Conservation (phyloP, 2,329 filamentous ascomycete species). For the Helminthosporium solani region DNA sequence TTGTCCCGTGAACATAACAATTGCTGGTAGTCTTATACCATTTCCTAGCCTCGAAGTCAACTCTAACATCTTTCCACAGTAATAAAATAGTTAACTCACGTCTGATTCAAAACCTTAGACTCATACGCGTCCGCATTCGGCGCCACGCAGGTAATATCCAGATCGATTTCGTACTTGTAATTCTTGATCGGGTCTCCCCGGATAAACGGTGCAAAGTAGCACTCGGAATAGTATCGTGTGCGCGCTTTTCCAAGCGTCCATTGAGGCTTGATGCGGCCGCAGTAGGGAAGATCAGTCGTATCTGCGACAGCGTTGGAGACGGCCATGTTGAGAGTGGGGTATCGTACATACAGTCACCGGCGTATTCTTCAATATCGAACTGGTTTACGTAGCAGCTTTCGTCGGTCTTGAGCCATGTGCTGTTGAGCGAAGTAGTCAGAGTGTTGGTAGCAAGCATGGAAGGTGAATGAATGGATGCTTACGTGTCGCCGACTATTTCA, state of each 20-base stretch:
- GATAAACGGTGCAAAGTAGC: conserved; percentile 3
- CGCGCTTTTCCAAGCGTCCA: not conserved
- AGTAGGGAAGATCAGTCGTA: conserved; percentile 8
- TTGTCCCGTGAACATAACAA: conserved; percentile 9
- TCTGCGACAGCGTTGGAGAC: not conserved
- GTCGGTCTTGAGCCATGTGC: conserved; percentile 9
- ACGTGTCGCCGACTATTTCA: conserved; percentile 8
- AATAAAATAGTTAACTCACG: not conserved
- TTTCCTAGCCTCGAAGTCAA: not conserved
- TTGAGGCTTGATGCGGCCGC: conserved; percentile 2
- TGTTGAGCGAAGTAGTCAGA: not conserved
- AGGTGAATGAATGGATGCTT: not conserved
- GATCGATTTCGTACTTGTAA: conserved; percentile 8
- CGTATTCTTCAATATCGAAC: conserved; percentile 7
- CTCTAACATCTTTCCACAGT: not conserved
- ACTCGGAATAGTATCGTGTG: conserved; percentile 7
- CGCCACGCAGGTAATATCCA: conserved; percentile 4
- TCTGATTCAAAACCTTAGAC: conserved; percentile 1
- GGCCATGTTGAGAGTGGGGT: no score
- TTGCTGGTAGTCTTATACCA: conserved; percentile 11
- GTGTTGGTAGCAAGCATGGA: not conserved
- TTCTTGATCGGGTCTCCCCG: not conserved
- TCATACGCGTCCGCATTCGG: conserved; percentile 1
- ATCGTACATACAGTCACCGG: conserved; percentile 2
- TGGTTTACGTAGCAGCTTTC: conserved; percentile 9